Evolutionary conservation across 768 basidiomycete genomes (phyloP).

Genomic region (Cystobasidium onofrii): DNA sequence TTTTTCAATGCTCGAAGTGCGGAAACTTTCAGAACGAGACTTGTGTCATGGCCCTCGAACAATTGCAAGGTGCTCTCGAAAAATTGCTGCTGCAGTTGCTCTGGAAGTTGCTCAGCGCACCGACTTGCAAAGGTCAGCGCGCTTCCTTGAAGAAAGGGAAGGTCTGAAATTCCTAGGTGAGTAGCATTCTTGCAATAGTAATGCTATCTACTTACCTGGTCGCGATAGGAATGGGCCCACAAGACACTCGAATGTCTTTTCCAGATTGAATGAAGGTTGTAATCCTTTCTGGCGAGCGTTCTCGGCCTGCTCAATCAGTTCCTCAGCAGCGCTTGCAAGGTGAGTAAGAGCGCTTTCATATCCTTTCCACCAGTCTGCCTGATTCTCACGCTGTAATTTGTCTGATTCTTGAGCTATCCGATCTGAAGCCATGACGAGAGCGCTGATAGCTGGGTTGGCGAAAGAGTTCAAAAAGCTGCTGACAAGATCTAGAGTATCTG

Average conservation of each 20-base stretch:
- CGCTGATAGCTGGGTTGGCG: constrained; percentile 1
- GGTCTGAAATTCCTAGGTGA: constrained; percentile 51
- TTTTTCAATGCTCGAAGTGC: constrained; percentile 89
- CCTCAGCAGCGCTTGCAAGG: constrained; percentile 55
- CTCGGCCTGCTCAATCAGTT: constrained; percentile 65
- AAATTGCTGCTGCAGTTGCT: constrained; percentile 70
- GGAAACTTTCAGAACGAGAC: constrained; percentile 83
- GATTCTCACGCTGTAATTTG: constrained; percentile 13
- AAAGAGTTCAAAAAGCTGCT: constrained; percentile 47
- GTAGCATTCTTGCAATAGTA: not conserved
- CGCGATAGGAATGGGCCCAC: constrained; percentile 67
- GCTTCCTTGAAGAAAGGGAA: constrained; percentile 87
- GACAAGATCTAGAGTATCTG: constrained; percentile 75
- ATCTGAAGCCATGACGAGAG: constrained; percentile 35
- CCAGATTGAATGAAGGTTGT: constrained; percentile 65
- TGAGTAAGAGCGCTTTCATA: constrained; percentile 52
- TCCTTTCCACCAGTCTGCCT: constrained; percentile 59
- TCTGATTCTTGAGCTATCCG: constrained; percentile 2
- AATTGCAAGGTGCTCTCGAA: constrained; percentile 77
- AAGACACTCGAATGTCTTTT: constrained; percentile 63
- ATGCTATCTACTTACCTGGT: constrained; percentile 52
- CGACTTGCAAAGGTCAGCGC: constrained; percentile 91
- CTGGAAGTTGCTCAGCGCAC: constrained; percentile 65
- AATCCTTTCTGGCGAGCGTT: constrained; percentile 63
- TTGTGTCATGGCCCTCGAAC: constrained; percentile 62